Percentiles rank a stretch among this genome's conserved stretches.
These are phyloP conservation scores for Naganishia cerealis DNA, from an alignment of 1,284 basidiomycete genomes.

Conservation along the genomic window DNA sequence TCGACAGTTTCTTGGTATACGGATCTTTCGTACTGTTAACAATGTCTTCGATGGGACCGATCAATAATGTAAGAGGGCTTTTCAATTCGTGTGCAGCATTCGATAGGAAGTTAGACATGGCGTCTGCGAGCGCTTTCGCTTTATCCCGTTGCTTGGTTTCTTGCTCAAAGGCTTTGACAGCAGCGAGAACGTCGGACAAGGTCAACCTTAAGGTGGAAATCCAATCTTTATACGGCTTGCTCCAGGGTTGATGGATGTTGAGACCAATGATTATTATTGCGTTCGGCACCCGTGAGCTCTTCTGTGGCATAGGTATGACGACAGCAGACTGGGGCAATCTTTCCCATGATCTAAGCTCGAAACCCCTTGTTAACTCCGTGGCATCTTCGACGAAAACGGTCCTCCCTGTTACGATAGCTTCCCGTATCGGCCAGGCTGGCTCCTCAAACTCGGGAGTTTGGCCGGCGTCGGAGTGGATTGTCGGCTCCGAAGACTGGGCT, in stretches of 20 bases:
- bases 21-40: constrained; percentile 33
- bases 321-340: constrained; percentile 51
- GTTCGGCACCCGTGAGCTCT: constrained; percentile 40
- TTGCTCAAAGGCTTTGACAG: constrained; percentile 49
- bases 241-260: constrained; percentile 48
- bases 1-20: constrained; percentile 26
- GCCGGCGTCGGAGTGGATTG: background rate
- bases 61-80: constrained; percentile 48
- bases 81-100: constrained; percentile 43
- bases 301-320: constrained; percentile 52
- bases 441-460: background rate
- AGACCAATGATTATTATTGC: constrained; percentile 53
- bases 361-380: constrained; percentile 43
- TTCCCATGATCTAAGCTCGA: constrained; percentile 49
- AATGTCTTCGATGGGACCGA: constrained; percentile 45
- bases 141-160: constrained; percentile 52
- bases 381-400: constrained; percentile 51
- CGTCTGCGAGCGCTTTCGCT: constrained; percentile 53
- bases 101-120: constrained; percentile 45
- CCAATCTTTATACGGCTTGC: constrained; percentile 50
- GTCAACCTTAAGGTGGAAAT: constrained; percentile 42
- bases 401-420: constrained; percentile 42
- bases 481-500: constrained; percentile 3
- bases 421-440: constrained; percentile 45
- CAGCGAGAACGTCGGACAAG: constrained; percentile 42